These are phyloP conservation scores for Penicillium diatomitis DNA, from an alignment of 495 filamentous ascomycete genomes.

Conservation along the genomic window DNA sequence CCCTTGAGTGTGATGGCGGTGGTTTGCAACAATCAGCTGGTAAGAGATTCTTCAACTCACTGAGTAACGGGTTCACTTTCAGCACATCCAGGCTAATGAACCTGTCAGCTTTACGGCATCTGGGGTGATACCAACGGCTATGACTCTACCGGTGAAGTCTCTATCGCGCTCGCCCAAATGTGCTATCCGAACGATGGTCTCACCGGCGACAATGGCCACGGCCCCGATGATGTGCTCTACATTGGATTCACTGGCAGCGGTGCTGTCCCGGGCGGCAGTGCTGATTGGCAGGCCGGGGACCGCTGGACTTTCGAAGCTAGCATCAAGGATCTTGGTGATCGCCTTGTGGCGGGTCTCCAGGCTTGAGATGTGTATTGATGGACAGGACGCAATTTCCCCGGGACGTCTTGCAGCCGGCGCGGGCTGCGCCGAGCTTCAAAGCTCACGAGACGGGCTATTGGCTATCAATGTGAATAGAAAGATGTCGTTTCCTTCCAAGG, in stretches of 20 bases:
- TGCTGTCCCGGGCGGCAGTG: slow-evolving; percentile 41
- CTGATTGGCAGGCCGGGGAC: slow-evolving; percentile 39
- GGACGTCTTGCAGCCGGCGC: no score
- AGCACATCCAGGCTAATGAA: no score
- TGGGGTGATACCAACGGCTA: slow-evolving; percentile 59
- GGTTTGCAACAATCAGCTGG: slow-evolving; percentile 44
- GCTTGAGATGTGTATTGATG: neutral
- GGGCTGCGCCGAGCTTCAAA: no score
- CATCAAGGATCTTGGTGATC: slow-evolving; percentile 39
- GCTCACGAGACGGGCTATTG: no score
- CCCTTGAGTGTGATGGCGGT: slow-evolving; percentile 56
- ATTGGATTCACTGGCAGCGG: slow-evolving; percentile 43
- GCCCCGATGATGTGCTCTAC: slow-evolving; percentile 41
- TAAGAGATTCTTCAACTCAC: slow-evolving; percentile 8
- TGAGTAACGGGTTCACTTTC: no score
- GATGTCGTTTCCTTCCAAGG: no score
- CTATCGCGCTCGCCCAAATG: slow-evolving; percentile 47
- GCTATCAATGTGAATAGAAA: no score
- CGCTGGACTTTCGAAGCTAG: slow-evolving; percentile 40
- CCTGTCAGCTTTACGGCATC: slow-evolving; percentile 47
- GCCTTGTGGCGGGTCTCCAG: slow-evolving; percentile 14
- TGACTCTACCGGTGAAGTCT: slow-evolving; percentile 45
- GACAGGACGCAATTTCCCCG: no score
- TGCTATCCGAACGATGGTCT: slow-evolving; percentile 41
- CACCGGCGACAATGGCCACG: slow-evolving; percentile 43